These are phyloP conservation scores for Jimgerdemannia lactiflua DNA, from an alignment of 192 early-diverging fungal species.

Conservation along the genomic window DNA sequence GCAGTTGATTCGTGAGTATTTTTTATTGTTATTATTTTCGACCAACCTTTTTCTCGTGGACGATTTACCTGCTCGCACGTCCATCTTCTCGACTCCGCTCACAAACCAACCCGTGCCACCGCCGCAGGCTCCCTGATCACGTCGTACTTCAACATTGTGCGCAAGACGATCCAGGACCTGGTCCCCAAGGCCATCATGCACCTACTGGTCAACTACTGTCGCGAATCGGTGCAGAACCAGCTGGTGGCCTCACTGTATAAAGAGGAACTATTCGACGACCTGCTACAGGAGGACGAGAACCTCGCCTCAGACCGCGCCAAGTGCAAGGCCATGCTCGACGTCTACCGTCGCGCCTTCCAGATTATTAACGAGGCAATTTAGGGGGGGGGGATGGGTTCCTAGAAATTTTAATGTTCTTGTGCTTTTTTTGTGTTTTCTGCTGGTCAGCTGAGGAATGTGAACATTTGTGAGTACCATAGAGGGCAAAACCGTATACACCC, in stretches of 20 bases:
- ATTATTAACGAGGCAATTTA: slow-evolving; percentile 58
- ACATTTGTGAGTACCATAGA: too few species aligned
- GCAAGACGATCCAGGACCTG: slow-evolving; percentile 76
- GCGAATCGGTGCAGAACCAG: slow-evolving; percentile 73
- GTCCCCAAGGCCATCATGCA: slow-evolving; percentile 87
- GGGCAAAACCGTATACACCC: too few species aligned
- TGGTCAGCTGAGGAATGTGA: too few species aligned
- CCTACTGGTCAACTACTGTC: slow-evolving; percentile 70
- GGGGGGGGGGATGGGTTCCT: neutral
- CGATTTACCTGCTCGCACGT: neutral
- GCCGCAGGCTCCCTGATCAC: slow-evolving; percentile 60
- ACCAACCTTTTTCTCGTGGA: neutral
- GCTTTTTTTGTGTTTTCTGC: too few species aligned
- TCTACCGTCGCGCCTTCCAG: slow-evolving; percentile 76
- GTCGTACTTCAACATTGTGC: slow-evolving; percentile 77
- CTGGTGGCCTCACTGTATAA: slow-evolving; percentile 74
- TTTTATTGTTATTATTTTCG: neutral
- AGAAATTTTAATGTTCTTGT: too few species aligned
- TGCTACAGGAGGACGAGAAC: slow-evolving; percentile 74
- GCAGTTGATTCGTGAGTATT: slow-evolving; percentile 66
- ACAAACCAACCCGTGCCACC: neutral
- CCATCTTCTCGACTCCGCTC: neutral
- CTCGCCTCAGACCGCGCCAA: slow-evolving; percentile 70
- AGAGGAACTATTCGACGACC: slow-evolving; percentile 62
- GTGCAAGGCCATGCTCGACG: slow-evolving; percentile 73